phyloP scores from a whole-genome alignment of 768 basidiomycete species.

The Lactifluus echinatus region DNA sequence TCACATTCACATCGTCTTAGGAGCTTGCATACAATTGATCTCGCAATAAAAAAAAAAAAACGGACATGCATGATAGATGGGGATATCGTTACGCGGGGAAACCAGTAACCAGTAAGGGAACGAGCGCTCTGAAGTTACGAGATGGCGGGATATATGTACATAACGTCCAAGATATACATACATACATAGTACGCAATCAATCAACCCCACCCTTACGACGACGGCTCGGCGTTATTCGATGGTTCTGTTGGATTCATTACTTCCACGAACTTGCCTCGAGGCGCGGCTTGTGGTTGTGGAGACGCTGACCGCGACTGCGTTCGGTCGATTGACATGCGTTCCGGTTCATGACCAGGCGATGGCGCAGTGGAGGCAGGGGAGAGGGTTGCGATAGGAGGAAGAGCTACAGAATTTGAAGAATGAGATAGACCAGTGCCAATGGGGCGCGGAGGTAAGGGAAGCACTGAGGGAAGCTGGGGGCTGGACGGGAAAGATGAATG shows the following conservation, averaged over 20 bases:
- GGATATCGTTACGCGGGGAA: constrained; percentile 8
- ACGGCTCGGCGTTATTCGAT: constrained; percentile 27
- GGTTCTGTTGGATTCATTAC: constrained; percentile 47
- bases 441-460: constrained; percentile 71
- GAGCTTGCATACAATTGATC: not conserved
- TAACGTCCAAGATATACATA: constrained; percentile 17
- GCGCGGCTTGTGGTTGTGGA: constrained; percentile 38
- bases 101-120: constrained; percentile 4
- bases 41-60: too few relatives aligned
- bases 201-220: constrained; percentile 15
- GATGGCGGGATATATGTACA: constrained; percentile 17
- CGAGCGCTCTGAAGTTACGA: constrained; percentile 2
- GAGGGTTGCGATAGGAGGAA: constrained; percentile 65
- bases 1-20: too few relatives aligned
- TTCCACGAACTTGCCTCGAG: constrained; percentile 46
- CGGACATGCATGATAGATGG: not conserved
- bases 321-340: constrained; percentile 43
- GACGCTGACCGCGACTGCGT: constrained; percentile 31
- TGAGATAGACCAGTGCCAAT: constrained; percentile 47
- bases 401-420: constrained; percentile 36
- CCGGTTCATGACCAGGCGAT: constrained; percentile 39
- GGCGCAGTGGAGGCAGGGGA: constrained; percentile 52
- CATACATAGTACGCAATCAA: constrained; percentile 12
- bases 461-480: constrained; percentile 48
- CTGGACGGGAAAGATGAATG: constrained; percentile 31